Evolutionary conservation across 2,329 filamentous ascomycete species (phyloP), one percentile per base, ranked within the genome.

Genomic region (Fusarium torulosum): DNA sequence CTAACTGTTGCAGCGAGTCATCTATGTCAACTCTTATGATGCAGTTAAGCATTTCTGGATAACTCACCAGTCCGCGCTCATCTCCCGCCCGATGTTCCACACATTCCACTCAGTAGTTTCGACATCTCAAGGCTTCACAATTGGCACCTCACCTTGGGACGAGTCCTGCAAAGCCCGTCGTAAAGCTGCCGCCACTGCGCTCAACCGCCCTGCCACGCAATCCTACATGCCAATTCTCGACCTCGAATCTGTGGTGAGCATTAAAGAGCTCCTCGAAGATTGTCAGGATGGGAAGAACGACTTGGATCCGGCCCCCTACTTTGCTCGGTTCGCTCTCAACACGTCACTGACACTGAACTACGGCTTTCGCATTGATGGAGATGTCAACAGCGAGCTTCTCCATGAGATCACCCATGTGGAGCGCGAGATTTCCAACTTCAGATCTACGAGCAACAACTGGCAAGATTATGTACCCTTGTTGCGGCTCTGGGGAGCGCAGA

Each of bases 201-300:
- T 95, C 21, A 94, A 94, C 75, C 85, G 90, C 1, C 91, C 91
- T 0, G 89, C 91, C 0, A 87, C 92, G 2, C 90, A 93, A 72
- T 89, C 88, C 0, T 95, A 95, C 76, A 91, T 94, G 87, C 91
- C 92, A 0, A 92, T 94, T 69, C 88, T 95, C 50, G 92, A 95
- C 70, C 86, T 94, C 25, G 92, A 95, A 76, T 88, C 89, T 27
- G 89, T 84, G 15, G 85, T 86, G 15, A 91, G 89, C 55, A 90
- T 95, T 78, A 89, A 88, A 66, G 91, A 95, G 70, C 83, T 95
- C 40, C 81, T 91, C 33, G 77, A 84, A 2, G 89, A 93, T 70
- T 88, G 86, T 69, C 81, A 87, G 38, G 80, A 84, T 13, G 92
- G 91, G 2, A 80, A 82, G 0, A 72, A 82, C 3, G 89, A 93